Base-by-base conservation (phyloP, 2,329 filamentous ascomycete species). In the Dactylonectria macrodidyma region DNA sequence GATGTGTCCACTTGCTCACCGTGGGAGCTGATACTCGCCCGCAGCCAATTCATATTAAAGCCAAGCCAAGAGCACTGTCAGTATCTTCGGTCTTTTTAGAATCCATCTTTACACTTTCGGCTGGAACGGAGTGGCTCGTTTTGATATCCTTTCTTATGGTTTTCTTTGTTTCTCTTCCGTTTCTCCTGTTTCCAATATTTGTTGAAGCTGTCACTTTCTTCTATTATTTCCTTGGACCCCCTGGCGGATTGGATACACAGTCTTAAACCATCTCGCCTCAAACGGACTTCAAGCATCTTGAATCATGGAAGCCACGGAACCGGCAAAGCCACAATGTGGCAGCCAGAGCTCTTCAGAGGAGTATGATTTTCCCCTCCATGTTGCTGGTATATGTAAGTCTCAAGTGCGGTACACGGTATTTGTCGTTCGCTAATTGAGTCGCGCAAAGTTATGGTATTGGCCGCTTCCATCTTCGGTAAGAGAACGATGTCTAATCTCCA, bases 301-400 rank as follows among this genome's bases (percentile, higher is more conserved):
- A 10, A 41, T 7, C 5, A 65, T 65, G 56, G 62, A 59, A 10
- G 14, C 56, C 10, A 24, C 22, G 24, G 48, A 59, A 38, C 30
- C 62, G 59, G 56, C 16, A 22, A 79, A 77, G 60, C 78, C 78
- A 12, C 73, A 78, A 57, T 80, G 78, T 34, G 78, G 78, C 5
- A 61, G 63, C 4, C 26, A 63, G 22, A 38, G 47, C 2, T 34
- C 11, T 7, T 12, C 57, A 1, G 68, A 63, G 8, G 72, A 76
- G 16, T 80, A 80, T 54, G 72, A 78, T 36, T 38, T 80, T 8
- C 65, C 47, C 3, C 54, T 77, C 8, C 78, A 80, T 58, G 71
- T 79, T 26, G 75, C 66, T 12, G 78, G 76, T 46, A 65, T 80
- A 46, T 80, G 78, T 80, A 72, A 46, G 78, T 63, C 34, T 54